Evolutionary conservation across 345 rosid species (phyloP).

Genomic region (Linum trigynum): DNA sequence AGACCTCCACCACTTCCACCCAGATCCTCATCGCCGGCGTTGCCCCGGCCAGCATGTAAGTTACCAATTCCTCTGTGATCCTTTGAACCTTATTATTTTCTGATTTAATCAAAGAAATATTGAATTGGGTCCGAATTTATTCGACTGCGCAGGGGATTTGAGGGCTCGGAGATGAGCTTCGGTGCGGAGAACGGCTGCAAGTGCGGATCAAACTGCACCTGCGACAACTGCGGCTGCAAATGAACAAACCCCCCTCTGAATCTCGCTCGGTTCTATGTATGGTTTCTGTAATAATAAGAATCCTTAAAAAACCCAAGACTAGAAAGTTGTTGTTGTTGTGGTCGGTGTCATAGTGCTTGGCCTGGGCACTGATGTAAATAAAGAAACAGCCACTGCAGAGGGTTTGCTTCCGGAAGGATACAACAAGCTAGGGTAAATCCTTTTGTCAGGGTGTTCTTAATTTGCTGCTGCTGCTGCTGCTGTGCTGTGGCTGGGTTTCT

Average conservation of each 20-base stretch:
- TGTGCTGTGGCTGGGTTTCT: not conserved
- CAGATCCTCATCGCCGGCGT: constrained; percentile 12
- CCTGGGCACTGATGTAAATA: too few relatives aligned
- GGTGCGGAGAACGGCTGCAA: constrained; percentile 9
- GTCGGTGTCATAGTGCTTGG: not conserved
- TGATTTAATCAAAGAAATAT: too few relatives aligned
- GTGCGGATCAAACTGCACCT: constrained; percentile 9
- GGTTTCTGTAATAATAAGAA: not conserved
- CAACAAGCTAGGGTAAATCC: too few relatives aligned
- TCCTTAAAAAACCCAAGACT: not conserved
- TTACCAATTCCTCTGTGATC: too few relatives aligned
- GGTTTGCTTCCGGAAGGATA: too few relatives aligned
- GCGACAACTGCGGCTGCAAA: constrained; percentile 12
- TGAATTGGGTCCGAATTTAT: too few relatives aligned
- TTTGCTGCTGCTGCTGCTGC: not conserved
- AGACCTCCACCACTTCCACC: constrained; percentile 12
- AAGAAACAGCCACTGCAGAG: not conserved
- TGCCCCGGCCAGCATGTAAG: constrained; percentile 7
- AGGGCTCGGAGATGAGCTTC: constrained; percentile 8
- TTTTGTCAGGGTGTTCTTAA: too few relatives aligned
- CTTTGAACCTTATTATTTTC: too few relatives aligned
- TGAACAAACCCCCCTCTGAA: not conserved
- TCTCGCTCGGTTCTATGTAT: not conserved
- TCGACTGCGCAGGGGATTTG: not conserved
- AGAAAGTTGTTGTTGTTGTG: not conserved